A percentile compares a stretch with the other conserved stretches of the same genome.
Evolutionary conservation across 176 grass and related monocot species (phyloP).

Genomic region (Areca catechu): DNA sequence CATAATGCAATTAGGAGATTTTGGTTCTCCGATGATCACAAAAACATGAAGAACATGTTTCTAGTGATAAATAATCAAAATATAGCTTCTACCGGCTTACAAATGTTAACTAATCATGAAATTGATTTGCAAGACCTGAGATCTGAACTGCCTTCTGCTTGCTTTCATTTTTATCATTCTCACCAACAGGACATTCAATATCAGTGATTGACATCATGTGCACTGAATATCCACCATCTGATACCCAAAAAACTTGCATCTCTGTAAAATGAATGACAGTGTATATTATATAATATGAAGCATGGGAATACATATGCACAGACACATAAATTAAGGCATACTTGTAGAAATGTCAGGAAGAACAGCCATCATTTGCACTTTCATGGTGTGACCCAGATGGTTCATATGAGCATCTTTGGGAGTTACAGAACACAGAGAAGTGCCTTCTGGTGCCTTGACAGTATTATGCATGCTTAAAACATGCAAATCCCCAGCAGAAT

Average conservation of each 20-base stretch:
- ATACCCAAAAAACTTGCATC: slow-evolving; percentile 67
- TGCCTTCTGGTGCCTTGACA: slow-evolving; percentile 22
- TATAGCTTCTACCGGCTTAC: no score
- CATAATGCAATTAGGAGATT: no score
- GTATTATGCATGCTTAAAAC: slow-evolving; percentile 32
- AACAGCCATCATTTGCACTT: slow-evolving; percentile 69
- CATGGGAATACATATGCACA: neutral
- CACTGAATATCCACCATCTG: slow-evolving; percentile 67
- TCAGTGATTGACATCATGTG: slow-evolving; percentile 46
- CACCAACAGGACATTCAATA: slow-evolving; percentile 25
- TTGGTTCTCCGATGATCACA: no score
- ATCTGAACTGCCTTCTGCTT: slow-evolving; percentile 32
- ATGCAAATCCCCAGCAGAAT: slow-evolving; percentile 75
- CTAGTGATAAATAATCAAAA: no score
- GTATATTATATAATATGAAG: slow-evolving; percentile 15
- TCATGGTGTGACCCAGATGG: slow-evolving; percentile 49
- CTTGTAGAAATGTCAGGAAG: slow-evolving; percentile 66
- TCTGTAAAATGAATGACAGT: slow-evolving; percentile 46
- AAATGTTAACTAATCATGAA: no score
- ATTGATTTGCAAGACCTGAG: slow-evolving; percentile 42
- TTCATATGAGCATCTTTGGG: slow-evolving; percentile 26
- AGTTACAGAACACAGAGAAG: slow-evolving; percentile 13
- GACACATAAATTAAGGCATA: slow-evolving; percentile 33
- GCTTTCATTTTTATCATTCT: slow-evolving; percentile 21
- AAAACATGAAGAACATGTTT: no score